phyloP scores from a whole-genome alignment of 352 stramenopile genomes.

The Pilasporangium apinafurcum region DNA sequence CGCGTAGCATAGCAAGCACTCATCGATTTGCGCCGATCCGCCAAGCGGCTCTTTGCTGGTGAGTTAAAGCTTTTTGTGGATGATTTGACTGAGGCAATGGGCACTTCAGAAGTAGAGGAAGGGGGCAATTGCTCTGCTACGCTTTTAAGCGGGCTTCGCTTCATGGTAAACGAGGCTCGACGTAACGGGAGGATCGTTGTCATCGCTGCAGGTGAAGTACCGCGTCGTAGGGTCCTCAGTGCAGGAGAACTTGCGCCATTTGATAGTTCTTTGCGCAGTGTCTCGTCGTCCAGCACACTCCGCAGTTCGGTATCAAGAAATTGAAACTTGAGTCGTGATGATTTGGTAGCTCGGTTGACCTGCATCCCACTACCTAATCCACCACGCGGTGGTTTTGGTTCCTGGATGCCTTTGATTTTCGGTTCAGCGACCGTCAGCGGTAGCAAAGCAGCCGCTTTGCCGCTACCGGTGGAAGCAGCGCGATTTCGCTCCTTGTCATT shows the following conservation, averaged over 20 bases:
- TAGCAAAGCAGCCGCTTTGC: constrained; percentile 2
- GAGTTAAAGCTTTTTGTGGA: neutral
- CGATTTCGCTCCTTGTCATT: too few relatives aligned
- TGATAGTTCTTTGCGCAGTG: too few relatives aligned
- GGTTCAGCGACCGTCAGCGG: constrained; percentile 22
- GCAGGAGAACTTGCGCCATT: neutral
- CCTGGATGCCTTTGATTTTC: constrained; percentile 26
- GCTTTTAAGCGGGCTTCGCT: constrained; percentile 43
- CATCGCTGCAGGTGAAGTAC: constrained; percentile 28
- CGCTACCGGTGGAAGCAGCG: neutral
- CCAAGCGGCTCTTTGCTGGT: constrained; percentile 10
- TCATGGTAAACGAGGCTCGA: constrained; percentile 64
- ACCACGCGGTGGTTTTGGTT: constrained; percentile 31
- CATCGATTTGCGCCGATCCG: constrained; percentile 50
- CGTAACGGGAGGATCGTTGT: constrained; percentile 33
- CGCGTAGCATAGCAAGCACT: constrained; percentile 19
- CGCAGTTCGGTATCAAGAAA: constrained; percentile 43
- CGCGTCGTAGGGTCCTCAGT: constrained; percentile 4
- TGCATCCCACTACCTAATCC: constrained; percentile 4
- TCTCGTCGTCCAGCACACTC: constrained; percentile 11
- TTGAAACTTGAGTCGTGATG: constrained; percentile 46
- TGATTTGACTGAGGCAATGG: neutral
- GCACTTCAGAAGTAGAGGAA: neutral
- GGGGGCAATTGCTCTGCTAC: neutral
- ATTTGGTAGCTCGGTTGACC: constrained; percentile 5